phyloP scores from a whole-genome alignment of 148 eudicot species.

The Heliamphora exappendiculata region DNA sequence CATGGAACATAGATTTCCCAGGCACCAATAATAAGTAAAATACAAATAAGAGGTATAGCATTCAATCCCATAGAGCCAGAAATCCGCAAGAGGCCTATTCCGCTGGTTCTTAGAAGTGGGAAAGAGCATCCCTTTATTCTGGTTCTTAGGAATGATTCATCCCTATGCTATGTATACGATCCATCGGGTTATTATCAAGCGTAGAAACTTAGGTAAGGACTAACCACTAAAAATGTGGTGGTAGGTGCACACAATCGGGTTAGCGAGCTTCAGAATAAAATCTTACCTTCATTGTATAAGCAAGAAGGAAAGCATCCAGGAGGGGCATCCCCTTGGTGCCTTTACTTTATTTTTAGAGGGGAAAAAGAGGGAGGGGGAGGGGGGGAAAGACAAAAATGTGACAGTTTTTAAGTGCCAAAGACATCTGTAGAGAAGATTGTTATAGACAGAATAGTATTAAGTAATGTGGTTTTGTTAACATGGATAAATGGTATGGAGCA shows the following conservation, averaged over 20 bases:
- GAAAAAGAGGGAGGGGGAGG: too few species aligned
- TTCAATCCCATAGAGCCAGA: too few species aligned
- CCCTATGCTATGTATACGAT: too few species aligned
- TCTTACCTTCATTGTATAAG: not conserved
- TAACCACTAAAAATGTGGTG: not conserved
- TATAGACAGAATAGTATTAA: not conserved
- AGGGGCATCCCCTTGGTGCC: not conserved
- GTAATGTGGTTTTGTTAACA: not conserved
- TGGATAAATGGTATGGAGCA: not conserved
- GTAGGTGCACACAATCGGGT: not conserved
- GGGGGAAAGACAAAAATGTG: not conserved
- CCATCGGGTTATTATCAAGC: too few species aligned
- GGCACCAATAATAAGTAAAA: too few species aligned
- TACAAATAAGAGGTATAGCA: too few species aligned
- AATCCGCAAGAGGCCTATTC: too few species aligned
- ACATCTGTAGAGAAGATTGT: not conserved
- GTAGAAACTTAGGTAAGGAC: too few species aligned
- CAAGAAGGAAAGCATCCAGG: not conserved
- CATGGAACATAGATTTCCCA: not conserved
- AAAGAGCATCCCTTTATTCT: too few species aligned
- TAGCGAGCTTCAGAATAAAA: not conserved
- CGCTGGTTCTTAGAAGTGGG: too few species aligned
- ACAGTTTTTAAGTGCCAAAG: slow-evolving; percentile 1
- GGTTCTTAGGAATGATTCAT: too few species aligned
- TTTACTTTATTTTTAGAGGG: too few species aligned